phyloP scores from a whole-genome alignment of 2,329 filamentous ascomycete species.

The Elsinoe necatrix region DNA sequence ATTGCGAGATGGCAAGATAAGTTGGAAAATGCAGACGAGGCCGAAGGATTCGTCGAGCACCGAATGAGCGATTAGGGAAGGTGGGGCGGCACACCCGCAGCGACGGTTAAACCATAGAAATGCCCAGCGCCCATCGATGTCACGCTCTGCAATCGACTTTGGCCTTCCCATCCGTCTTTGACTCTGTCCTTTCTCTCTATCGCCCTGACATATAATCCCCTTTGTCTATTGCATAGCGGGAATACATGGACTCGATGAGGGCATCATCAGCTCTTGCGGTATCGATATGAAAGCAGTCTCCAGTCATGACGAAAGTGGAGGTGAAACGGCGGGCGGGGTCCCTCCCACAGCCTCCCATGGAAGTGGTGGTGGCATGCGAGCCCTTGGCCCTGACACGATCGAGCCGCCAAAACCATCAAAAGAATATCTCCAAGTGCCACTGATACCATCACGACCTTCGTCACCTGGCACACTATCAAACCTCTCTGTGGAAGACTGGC shows the following conservation, averaged over 20 bases:
- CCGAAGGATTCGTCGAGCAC: not conserved
- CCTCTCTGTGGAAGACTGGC: conserved; percentile 27
- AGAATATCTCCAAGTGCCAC: conserved; percentile 15
- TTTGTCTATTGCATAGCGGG: conserved; percentile 6
- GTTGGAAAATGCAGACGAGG: too few relatives aligned
- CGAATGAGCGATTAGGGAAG: not conserved
- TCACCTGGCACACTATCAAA: conserved; percentile 39
- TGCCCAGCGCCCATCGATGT: not conserved
- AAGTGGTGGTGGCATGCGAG: not conserved
- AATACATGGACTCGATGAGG: not conserved
- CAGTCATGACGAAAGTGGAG: conserved; percentile 9
- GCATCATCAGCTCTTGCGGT: not conserved
- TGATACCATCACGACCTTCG: conserved; percentile 8
- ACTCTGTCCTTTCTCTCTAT: not conserved
- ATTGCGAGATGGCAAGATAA: too few relatives aligned
- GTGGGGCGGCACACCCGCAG: not conserved
- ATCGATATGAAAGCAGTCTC: not conserved
- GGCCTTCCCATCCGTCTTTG: not conserved
- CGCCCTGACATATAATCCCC: not conserved
- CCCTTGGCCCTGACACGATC: not conserved
- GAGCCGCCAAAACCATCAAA: not conserved
- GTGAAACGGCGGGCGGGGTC: not conserved
- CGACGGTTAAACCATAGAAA: not conserved
- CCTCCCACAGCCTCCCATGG: not conserved
- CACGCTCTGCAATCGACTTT: conserved; percentile 8